Base-by-base conservation (phyloP, 179 eudicot species). In the Carnegiea gigantea region DNA sequence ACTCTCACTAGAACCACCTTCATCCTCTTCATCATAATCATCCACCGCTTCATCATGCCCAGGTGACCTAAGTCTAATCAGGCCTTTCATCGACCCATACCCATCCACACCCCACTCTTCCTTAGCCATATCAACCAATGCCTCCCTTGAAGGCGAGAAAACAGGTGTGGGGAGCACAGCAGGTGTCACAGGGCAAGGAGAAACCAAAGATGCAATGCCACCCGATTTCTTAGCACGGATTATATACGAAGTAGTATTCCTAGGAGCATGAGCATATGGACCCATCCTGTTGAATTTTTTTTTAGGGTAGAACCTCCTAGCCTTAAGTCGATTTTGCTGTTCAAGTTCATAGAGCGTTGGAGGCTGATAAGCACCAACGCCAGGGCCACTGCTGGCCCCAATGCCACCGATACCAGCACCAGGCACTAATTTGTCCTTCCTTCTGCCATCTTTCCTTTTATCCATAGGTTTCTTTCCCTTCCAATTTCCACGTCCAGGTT, bases 101-200 rank as follows among this genome's bases (percentile, higher is more conserved):
- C 99, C 98, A 86, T 96, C 98, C 11, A 96, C 99, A 9, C 98
- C 98, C 99, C 99, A 94, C 84, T 96, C 99, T 81, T 94, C 99
- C 82, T 96, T 96, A 6, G 99, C 99, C 98, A 92, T 96, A 77
- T 96, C 98, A 73, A 91, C 99, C 85, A 94, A 83, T 21, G 91
- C 93, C 89, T 96, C 99, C 75, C 92, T 93, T 0, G 97, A 94
- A 0, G 99, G 98, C 0, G 99, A 96, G 60, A 96, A 92, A n/a
- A 88, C 89, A 0, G 98, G 98, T 0, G 98, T 96, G 0, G 99
- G 97, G 62, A 96, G 88, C 68, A 96, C 98, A 0, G 97, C 92
- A 6, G 99, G 99, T 0, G 98, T 96, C 77, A 91, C 94, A 0
- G 97, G 98, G 54, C 89, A 94, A 4, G 99, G 99, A 3, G 97